Base-by-base conservation (phyloP, 2,329 filamentous ascomycete species). In the Alternaria atra region DNA sequence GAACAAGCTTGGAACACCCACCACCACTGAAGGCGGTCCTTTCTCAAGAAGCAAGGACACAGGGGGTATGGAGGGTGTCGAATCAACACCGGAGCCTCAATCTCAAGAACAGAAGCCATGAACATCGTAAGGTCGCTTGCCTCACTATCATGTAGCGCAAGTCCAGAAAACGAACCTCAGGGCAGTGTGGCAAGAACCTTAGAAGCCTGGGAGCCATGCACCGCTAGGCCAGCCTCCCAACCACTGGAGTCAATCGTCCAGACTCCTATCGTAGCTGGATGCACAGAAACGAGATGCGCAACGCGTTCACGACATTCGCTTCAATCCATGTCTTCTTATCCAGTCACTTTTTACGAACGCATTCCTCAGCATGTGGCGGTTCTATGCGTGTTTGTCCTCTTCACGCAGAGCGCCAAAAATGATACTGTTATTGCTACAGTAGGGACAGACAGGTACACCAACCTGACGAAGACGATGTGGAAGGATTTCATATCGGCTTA, bases 1-100 rank as follows among this genome's bases (percentile, higher is more conserved):
- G 39, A 80, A 81, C 56, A 75, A 77, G 39, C 73, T 81, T 17
- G 77, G 78, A 35, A 79, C 76, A 2, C 76, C 76, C 5, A 78
- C 75, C 5, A 68, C 64, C 17, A 55, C 74, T 4, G 74, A 79
- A 20, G 68, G 67, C 29, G 61, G 55, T 7, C 52, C 56, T 29
- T 61, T 72, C 39, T 53, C 68, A 52, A 64, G 70, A 61, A 56
- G 61, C 57, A 65, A 58, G 51, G 59, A 74, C 40, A 54, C 65
- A 54, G 55, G 69, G 10, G 48, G 60, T 7, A 77, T 77, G 74
- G 73, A 76, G 27, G 72, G 69, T 40, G 53, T 73, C 12, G 69
- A 71, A 54, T 52, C 59, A 1, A 68, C 67, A 9, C 63, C 67
- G 29, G 61, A 58, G 52, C 66, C 69, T 9, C 61, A 57, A 15